Conservation (phyloP, 2,329 filamentous ascomycete species). For the Ceratocystis albifundus region DNA sequence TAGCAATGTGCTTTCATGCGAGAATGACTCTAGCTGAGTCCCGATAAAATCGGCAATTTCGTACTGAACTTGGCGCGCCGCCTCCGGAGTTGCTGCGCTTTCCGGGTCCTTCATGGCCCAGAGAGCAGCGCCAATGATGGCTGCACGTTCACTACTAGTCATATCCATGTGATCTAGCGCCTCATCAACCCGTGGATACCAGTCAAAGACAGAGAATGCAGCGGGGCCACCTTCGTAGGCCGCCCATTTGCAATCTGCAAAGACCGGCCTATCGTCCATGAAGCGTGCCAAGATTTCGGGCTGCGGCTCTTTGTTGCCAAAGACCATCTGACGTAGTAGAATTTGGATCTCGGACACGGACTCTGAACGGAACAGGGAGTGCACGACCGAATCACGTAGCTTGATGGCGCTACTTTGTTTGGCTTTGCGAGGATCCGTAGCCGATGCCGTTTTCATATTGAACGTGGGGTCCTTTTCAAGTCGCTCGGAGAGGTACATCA, state of each 20-base stretch:
- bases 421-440: conserved; percentile 10
- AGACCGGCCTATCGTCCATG: neutral
- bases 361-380: conserved; percentile 8
- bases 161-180: conserved; percentile 9
- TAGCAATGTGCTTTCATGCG: neutral
- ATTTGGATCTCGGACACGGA: neutral
- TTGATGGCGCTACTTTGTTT: conserved; percentile 21
- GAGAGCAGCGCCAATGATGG: neutral
- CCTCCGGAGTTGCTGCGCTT: conserved; percentile 4
- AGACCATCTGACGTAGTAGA: neutral
- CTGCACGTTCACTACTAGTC: neutral
- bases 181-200: conserved; percentile 18
- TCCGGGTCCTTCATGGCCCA: neutral
- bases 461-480: conserved; percentile 14
- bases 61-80: neutral
- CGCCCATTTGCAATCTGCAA: conserved; percentile 14
- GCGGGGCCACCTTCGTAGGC: conserved; percentile 11
- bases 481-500: conserved; percentile 24
- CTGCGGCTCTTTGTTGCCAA: neutral
- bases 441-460: neutral
- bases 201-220: conserved; percentile 17
- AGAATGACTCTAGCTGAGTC: neutral
- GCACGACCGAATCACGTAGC: conserved; percentile 12
- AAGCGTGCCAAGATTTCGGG: conserved; percentile 1
- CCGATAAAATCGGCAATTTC: neutral